Evolutionary conservation across 108 stramenopile species (phyloP), one percentile per base, ranked within the genome.

Genomic region (Bacterosira constricta): DNA sequence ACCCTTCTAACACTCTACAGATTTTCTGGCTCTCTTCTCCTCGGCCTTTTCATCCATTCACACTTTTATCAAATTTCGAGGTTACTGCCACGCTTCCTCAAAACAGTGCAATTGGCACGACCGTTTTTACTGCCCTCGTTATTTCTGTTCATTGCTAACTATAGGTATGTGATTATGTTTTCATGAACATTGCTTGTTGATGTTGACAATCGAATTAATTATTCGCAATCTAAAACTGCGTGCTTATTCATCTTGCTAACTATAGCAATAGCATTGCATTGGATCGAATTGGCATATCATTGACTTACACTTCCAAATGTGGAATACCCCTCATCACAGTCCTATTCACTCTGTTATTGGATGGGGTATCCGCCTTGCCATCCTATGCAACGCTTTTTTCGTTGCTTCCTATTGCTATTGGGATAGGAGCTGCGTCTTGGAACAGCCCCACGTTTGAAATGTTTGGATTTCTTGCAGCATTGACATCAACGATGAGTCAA

Each of bases 251-350:
- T n/a, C n/a, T 86, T 34, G 90, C 90, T 30, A 91, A 91, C 63
- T 89, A 82, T 63, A 27, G 69, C 54, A 91, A 91, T 60, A 84
- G 86, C 12, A 86, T 91, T 41, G 76, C 85, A 26, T 59, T 91
- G 23, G 75, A 88, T 79, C 80, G 90, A 21, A 87, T 91, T 37
- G 90, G 90, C 3, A 91, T 91, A 54, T 86, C 88, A 1, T 68
- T 91, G 66, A 89, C 90, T 0, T 91, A 91, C 50, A 91, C 90
- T 4, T 82, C 83, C 10, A 91, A 91, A 75, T 91, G 90, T 51
- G 86, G 83, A 4, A 91, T 91, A 58, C 90, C 90, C 3, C 44
- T 89, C 8, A 82, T 91, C 11, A 91, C 90, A 10, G 83, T 89
- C 10, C 60, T 91, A 29, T 72, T 91, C 32, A 87, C 88, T 10